Conservation (phyloP, 2,329 filamentous ascomycete species). For the Verticillium longisporum region DNA sequence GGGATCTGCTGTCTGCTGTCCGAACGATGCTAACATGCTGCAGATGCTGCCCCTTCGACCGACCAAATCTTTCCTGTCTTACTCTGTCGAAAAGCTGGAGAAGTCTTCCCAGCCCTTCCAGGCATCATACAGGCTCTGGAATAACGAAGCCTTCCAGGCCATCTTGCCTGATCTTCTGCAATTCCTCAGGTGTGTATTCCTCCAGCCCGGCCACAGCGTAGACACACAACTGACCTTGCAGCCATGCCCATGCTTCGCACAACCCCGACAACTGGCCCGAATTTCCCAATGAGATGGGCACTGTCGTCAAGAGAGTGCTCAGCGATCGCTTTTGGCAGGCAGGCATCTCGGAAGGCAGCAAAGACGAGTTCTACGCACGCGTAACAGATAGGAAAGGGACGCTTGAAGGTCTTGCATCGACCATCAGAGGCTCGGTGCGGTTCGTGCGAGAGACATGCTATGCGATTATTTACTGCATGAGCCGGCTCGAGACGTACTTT, state of each 20-base stretch:
- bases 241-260: slow-evolving; percentile 86
- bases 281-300: slow-evolving; percentile 67
- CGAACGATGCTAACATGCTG: background rate
- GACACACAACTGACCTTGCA: slow-evolving; percentile 20
- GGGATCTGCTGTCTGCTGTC: background rate
- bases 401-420: slow-evolving; percentile 88
- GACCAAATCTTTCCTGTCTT: slow-evolving; percentile 87
- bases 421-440: slow-evolving; percentile 80
- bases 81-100: slow-evolving; percentile 83
- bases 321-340: slow-evolving; percentile 98
- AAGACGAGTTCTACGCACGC: slow-evolving; percentile 91
- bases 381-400: slow-evolving; percentile 85
- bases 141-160: slow-evolving; percentile 67
- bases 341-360: slow-evolving; percentile 90
- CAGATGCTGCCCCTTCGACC: slow-evolving; percentile 71
- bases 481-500: slow-evolving; percentile 77
- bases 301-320: slow-evolving; percentile 73
- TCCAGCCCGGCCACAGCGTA: background rate
- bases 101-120: slow-evolving; percentile 66
- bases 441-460: slow-evolving; percentile 92
- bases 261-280: slow-evolving; percentile 78
- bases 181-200: slow-evolving; percentile 56
- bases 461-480: slow-evolving; percentile 90
- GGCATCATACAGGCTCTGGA: slow-evolving; percentile 76
- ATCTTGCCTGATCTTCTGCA: slow-evolving; percentile 84